These are phyloP conservation scores for Raddia distichophylla DNA, from an alignment of 176 grass and related monocot genomes.

Conservation along the genomic window DNA sequence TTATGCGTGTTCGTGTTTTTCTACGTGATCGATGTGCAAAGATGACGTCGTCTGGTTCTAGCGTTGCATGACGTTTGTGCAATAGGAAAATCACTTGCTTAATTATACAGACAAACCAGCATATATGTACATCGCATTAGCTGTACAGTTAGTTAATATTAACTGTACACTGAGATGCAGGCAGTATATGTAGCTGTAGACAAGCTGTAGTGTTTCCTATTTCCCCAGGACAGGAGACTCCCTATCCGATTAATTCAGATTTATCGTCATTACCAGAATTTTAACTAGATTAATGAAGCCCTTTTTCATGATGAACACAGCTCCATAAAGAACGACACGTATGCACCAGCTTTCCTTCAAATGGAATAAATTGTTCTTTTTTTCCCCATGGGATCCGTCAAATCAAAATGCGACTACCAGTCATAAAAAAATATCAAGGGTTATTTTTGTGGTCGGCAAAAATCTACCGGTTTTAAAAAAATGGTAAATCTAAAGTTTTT, in stretches of 20 bases:
- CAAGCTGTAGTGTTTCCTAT: neutral
- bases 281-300: neutral
- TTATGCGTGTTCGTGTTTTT: no score
- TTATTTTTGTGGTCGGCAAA: no score
- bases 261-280: neutral
- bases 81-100: neutral
- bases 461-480: no score
- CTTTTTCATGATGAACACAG: neutral
- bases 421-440: neutral
- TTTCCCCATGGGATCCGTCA: neutral
- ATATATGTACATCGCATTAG: no score
- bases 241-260: neutral
- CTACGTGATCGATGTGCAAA: neutral
- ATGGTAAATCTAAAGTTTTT: no score
- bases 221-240: neutral
- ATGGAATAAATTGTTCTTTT: neutral
- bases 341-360: slow-evolving; percentile 7
- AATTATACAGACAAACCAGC: neutral
- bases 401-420: slow-evolving; percentile 1
- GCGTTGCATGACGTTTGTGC: neutral
- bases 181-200: no score
- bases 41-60: neutral
- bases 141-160: no score
- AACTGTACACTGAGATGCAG: no score
- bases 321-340: neutral